A percentile compares a stretch with the other conserved stretches of the same genome.
phyloP scores from a whole-genome alignment of 2,329 filamentous ascomycete genomes.

The Verticillium zaregamsianum region DNA sequence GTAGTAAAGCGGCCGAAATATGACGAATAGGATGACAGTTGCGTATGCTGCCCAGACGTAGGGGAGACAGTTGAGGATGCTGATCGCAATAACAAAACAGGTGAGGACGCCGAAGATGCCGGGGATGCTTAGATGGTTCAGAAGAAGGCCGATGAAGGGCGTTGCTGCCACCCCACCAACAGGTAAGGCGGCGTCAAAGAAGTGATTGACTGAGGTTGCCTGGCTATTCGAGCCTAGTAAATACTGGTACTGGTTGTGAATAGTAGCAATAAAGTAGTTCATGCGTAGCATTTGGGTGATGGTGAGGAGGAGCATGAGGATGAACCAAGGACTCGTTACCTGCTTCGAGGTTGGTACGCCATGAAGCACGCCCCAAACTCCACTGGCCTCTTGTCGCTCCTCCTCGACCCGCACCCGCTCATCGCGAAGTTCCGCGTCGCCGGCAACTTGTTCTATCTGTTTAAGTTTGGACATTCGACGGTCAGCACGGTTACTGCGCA shows the following conservation, averaged over 20 bases:
- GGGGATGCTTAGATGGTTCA: conserved; percentile 62
- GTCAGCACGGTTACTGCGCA: conserved; percentile 36
- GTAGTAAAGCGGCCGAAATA: conserved; percentile 72
- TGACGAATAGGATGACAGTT: conserved; percentile 65
- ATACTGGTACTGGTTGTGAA: conserved; percentile 64
- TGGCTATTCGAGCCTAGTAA: conserved; percentile 49
- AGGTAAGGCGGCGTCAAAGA: conserved; percentile 50
- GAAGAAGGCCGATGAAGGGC: conserved; percentile 65
- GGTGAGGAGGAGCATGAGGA: conserved; percentile 64
- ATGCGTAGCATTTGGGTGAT: conserved; percentile 58
- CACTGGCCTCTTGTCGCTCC: conserved; percentile 52
- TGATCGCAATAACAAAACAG: conserved; percentile 54
- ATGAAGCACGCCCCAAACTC: conserved; percentile 70
- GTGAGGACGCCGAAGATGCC: conserved; percentile 57
- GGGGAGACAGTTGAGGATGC: conserved; percentile 61
- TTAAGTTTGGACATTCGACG: conserved; percentile 53
- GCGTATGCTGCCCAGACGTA: conserved; percentile 58
- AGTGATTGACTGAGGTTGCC: conserved; percentile 30
- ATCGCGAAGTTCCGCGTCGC: conserved; percentile 47
- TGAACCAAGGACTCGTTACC: conserved; percentile 66
- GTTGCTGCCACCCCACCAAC: conserved; percentile 65
- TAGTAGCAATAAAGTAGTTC: conserved; percentile 66
- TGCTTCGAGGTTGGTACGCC: conserved; percentile 59
- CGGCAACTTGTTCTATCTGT: conserved; percentile 60
- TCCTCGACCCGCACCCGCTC: conserved; percentile 52